These are phyloP conservation scores for Prunus padus DNA, from an alignment of 306 rosid genomes.

Conservation along the genomic window DNA sequence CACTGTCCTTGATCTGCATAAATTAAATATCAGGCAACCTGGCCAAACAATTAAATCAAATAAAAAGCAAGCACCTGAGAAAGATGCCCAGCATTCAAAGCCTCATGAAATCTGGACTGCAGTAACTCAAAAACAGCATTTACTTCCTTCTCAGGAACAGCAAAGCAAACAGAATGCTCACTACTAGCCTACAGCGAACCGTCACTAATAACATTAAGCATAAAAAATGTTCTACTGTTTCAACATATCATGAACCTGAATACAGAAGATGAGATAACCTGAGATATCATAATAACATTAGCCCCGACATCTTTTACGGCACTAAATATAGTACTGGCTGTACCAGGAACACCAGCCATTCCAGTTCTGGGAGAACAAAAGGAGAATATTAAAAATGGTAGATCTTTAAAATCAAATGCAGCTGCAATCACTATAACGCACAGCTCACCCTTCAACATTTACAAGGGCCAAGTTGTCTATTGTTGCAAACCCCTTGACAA, in stretches of 20 bases:
- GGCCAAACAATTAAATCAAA: conserved; percentile 9
- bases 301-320: conserved; percentile 98
- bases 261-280: conserved; percentile 48
- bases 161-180: conserved; percentile 98
- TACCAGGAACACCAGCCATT: conserved; percentile 99
- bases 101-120: conserved; percentile 86
- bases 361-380: conserved; percentile 68
- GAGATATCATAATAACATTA: conserved; percentile 99
- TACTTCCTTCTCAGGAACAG: conserved; percentile 97
- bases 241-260: conserved; percentile 23
- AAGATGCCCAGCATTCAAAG: conserved; percentile 94
- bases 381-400: conserved; percentile 9
- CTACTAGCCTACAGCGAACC: conserved; percentile 86
- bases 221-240: conserved; percentile 11
- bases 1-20: neutral
- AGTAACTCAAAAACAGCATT: conserved; percentile 91
- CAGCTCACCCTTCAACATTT: conserved; percentile 95
- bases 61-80: conserved; percentile 71
- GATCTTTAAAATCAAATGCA: conserved; percentile 2
- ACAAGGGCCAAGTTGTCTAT: conserved; percentile 95
- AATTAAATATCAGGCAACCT: neutral
- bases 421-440: conserved; percentile 21
- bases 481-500: conserved; percentile 95
- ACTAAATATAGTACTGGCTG: conserved; percentile 82
- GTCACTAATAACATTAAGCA: conserved; percentile 23